Conservation (phyloP, 345 rosid genomes). For the Cardamine resedifolia region DNA sequence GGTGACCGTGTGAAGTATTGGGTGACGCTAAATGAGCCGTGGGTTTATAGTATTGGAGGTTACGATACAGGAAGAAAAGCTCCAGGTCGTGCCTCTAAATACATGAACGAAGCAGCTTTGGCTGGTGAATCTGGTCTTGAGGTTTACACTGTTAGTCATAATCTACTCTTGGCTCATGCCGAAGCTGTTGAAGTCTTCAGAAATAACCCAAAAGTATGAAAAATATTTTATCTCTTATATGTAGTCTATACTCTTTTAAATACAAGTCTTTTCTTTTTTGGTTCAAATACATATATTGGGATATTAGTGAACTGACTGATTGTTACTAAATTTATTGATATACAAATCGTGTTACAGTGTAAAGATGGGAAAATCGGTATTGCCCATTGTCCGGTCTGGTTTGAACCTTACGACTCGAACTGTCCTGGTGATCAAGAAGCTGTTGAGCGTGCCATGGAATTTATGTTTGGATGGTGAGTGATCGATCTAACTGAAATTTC, state of each 20-base stretch:
- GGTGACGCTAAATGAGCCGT: conserved; percentile 52
- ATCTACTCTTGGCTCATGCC: conserved; percentile 35
- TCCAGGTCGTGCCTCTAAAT: conserved; percentile 39
- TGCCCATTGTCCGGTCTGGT: conserved; percentile 38
- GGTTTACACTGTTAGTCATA: conserved; percentile 33
- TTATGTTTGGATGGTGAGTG: conserved; percentile 38
- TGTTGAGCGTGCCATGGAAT: conserved; percentile 34
- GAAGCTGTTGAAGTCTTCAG: conserved; percentile 37
- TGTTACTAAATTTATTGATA: background rate
- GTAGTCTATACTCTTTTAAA: background rate
- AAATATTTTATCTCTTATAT: background rate
- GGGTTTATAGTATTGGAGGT: conserved; percentile 31
- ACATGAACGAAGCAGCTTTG: conserved; percentile 29
- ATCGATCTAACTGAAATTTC: background rate
- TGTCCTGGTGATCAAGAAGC: conserved; percentile 31
- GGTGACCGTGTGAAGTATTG: conserved; percentile 53
- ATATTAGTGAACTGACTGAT: background rate
- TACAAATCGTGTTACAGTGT: conserved; percentile 11
- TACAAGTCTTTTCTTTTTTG: background rate
- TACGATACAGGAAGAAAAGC: conserved; percentile 36
- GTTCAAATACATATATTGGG: background rate
- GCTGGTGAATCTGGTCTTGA: conserved; percentile 37
- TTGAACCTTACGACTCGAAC: conserved; percentile 31
- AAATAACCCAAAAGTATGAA: conserved; percentile 10
- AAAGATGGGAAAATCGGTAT: conserved; percentile 37